A percentile compares a stretch with the other conserved stretches of the same genome.
Conservation (phyloP, 371 early-diverging fungal genomes). For the Haplosporangium sp. region DNA sequence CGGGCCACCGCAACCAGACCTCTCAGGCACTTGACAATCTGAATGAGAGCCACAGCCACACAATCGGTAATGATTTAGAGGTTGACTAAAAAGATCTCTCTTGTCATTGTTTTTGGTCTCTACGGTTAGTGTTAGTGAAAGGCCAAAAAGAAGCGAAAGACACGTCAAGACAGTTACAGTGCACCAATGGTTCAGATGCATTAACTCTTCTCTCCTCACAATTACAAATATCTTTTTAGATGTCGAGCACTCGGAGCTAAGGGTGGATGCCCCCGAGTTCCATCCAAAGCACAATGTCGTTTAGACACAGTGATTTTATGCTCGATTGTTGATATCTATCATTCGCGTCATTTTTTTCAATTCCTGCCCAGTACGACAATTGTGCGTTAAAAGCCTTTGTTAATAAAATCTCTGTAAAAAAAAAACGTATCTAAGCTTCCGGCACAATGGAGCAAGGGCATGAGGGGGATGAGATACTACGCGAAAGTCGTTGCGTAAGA, state of each 20-base stretch:
- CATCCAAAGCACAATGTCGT: conserved; percentile 33
- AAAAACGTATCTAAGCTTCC: too few relatives aligned
- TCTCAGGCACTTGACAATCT: conserved; percentile 18
- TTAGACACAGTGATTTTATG: too few relatives aligned
- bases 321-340: too few relatives aligned
- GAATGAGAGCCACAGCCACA: conserved; percentile 5
- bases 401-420: too few relatives aligned
- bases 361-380: too few relatives aligned
- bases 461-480: too few relatives aligned
- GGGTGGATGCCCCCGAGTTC: conserved; percentile 52
- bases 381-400: too few relatives aligned
- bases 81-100: conserved; percentile 1
- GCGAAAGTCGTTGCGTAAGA: too few relatives aligned
- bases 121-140: conserved; percentile 6
- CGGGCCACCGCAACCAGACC: conserved; percentile 26
- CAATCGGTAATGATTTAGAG: conserved; percentile 40
- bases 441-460: too few relatives aligned
- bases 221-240: conserved; percentile 10
- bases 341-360: too few relatives aligned
- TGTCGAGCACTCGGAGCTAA: conserved; percentile 44
- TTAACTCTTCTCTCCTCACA: background rate
- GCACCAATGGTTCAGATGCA: too few relatives aligned
- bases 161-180: background rate
- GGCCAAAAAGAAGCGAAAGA: background rate
- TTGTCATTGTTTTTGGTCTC: background rate